Percentiles rank a stretch among this genome's conserved stretches.
These are phyloP conservation scores for Coemansia sp. DNA, from an alignment of 192 early-diverging fungal genomes.

Conservation along the genomic window DNA sequence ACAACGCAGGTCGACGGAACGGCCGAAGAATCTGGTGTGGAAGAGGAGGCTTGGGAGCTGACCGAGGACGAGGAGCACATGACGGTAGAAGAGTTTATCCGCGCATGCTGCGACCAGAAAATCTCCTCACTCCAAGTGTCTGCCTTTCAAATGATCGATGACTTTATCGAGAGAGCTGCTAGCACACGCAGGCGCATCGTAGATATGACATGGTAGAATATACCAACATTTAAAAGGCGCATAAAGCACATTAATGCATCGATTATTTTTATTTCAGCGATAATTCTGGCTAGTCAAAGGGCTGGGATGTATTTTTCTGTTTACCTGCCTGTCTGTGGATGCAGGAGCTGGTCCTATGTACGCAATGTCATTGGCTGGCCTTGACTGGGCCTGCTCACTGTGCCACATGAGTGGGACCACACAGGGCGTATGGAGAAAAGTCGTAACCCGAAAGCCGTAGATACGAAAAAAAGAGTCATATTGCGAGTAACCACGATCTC, in stretches of 20 bases:
- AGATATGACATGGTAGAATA: conserved; percentile 29
- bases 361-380: neutral
- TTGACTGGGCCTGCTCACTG: neutral
- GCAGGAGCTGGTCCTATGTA: neutral
- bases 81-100: conserved; percentile 60
- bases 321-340: neutral
- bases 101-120: conserved; percentile 47
- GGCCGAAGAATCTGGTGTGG: neutral
- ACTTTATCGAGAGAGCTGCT: conserved; percentile 49
- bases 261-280: too few species aligned
- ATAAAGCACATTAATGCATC: too few species aligned
- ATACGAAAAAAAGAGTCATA: neutral
- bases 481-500: neutral
- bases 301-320: too few species aligned
- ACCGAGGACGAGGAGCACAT: conserved; percentile 44
- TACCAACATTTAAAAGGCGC: too few species aligned
- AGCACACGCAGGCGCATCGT: conserved; percentile 45
- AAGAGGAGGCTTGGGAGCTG: conserved; percentile 37
- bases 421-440: neutral
- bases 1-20: conserved; percentile 25
- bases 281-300: too few species aligned
- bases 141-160: conserved; percentile 45
- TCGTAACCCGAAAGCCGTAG: neutral
- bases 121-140: conserved; percentile 41
- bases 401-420: neutral